phyloP scores from a whole-genome alignment of 164 flowering plant species.

The Umbellularia californica region DNA sequence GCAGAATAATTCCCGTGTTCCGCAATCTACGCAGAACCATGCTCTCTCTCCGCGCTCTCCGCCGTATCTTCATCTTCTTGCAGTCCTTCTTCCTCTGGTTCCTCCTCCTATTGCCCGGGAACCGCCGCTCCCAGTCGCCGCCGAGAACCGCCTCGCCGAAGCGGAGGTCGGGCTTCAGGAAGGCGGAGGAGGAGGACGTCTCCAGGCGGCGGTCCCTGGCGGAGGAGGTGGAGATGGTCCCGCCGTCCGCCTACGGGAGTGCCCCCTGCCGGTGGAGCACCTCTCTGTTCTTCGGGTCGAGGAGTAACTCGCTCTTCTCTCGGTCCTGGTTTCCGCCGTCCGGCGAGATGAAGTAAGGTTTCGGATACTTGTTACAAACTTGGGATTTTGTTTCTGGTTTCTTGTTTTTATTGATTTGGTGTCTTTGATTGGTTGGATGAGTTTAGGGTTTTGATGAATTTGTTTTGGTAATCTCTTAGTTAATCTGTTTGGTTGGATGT shows the following conservation, averaged over 20 bases:
- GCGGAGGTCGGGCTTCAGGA: conserved; percentile 31
- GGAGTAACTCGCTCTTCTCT: conserved; percentile 68
- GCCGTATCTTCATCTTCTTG: conserved; percentile 40
- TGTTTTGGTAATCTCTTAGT: no score
- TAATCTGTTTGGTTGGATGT: no score
- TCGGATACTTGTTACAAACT: not conserved
- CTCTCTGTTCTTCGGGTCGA: conserved; percentile 53
- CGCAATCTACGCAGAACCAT: conserved; percentile 40
- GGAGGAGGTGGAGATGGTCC: conserved; percentile 51
- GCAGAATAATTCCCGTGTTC: conserved; percentile 75
- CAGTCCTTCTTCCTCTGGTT: conserved; percentile 59
- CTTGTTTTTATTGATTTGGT: no score
- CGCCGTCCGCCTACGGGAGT: conserved; percentile 16
- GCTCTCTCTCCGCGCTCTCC: conserved; percentile 29
- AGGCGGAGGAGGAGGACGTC: conserved; percentile 65
- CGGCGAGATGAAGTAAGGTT: conserved; percentile 57
- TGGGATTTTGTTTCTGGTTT: not conserved
- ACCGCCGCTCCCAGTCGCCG: conserved; percentile 23
- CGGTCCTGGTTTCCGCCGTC: conserved; percentile 78
- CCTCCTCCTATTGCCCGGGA: conserved; percentile 39
- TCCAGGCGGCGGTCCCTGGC: conserved; percentile 69
- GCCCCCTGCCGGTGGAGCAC: conserved; percentile 38
- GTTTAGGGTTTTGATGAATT: no score
- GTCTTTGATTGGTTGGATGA: no score
- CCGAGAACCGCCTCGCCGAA: conserved; percentile 4